Percentiles rank a stretch among this genome's conserved stretches.
Conservation (phyloP, 2,329 filamentous ascomycete species). For the Pseudonectria buxi region DNA sequence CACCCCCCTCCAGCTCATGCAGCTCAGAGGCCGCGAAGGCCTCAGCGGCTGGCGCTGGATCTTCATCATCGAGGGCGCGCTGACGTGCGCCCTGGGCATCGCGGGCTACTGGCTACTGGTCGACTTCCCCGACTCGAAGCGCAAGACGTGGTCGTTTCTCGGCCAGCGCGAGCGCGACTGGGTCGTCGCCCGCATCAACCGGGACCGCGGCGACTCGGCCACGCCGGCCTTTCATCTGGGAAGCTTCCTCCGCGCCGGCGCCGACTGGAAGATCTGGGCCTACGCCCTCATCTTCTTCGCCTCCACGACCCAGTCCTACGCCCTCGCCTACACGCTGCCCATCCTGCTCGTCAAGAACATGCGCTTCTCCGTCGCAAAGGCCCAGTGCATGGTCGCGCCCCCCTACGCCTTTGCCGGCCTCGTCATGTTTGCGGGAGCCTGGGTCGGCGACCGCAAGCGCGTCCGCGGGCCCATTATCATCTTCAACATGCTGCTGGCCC, state of each 20-base stretch:
- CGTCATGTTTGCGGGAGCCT: constrained; percentile 54
- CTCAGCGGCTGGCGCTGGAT: constrained; percentile 62
- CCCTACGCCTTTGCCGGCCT: constrained; percentile 61
- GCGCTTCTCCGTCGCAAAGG: constrained; percentile 54
- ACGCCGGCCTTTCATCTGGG: constrained; percentile 44
- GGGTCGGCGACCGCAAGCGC: constrained; percentile 59
- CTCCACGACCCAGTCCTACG: constrained; percentile 66
- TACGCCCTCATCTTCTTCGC: constrained; percentile 57
- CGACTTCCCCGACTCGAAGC: constrained; percentile 55
- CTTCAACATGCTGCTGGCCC: constrained; percentile 57
- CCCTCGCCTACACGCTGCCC: constrained; percentile 72
- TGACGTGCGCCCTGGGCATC: constrained; percentile 48
- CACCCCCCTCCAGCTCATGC: constrained; percentile 44
- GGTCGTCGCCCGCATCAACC: constrained; percentile 47
- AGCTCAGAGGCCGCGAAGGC: constrained; percentile 49
- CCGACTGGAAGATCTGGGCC: constrained; percentile 54
- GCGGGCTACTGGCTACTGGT: constrained; percentile 52
- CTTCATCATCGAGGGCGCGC: constrained; percentile 47
- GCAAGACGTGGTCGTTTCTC: constrained; percentile 47
- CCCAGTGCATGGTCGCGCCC: constrained; percentile 67
- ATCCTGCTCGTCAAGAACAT: constrained; percentile 61
- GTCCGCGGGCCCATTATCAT: constrained; percentile 60
- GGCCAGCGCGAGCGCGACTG: constrained; percentile 43
- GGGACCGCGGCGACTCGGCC: constrained; percentile 51
- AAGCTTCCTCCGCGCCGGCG: constrained; percentile 39